Evolutionary conservation across 2,329 filamentous ascomycete genomes (phyloP).

Genomic region (Penicillium sclerotigenum): DNA sequence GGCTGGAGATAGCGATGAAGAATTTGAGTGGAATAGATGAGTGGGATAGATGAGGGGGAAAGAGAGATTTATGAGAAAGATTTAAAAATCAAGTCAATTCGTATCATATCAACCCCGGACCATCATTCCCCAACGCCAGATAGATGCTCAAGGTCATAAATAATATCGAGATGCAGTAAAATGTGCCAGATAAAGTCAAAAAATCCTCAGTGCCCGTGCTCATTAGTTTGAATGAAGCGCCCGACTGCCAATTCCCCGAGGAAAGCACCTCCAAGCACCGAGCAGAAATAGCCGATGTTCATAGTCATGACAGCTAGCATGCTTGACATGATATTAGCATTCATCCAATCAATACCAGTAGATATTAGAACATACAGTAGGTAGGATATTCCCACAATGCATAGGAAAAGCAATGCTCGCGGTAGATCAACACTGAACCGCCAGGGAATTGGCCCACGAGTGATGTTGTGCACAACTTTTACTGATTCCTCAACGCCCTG

Average conservation of each 20-base stretch:
- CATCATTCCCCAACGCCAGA: neutral
- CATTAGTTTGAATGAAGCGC: slow-evolving; percentile 55
- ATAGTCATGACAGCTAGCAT: slow-evolving; percentile 92
- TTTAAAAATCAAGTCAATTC: neutral
- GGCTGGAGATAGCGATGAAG: neutral
- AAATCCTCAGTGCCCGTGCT: slow-evolving; percentile 26
- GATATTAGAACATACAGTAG: slow-evolving; percentile 65
- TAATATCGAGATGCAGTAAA: neutral
- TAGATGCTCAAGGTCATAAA: neutral
- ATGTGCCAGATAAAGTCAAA: neutral
- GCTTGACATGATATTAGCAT: slow-evolving; percentile 45
- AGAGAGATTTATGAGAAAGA: neutral
- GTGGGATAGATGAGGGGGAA: neutral
- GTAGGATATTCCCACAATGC: slow-evolving; percentile 76
- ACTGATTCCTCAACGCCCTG: slow-evolving; percentile 81
- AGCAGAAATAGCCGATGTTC: slow-evolving; percentile 81
- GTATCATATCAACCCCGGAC: neutral
- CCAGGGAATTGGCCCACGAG: slow-evolving; percentile 62
- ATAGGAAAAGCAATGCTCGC: slow-evolving; percentile 66
- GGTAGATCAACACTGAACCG: slow-evolving; percentile 75
- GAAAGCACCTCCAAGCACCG: slow-evolving; percentile 74
- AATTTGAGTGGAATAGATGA: neutral
- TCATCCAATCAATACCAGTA: neutral
- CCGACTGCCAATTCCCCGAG: slow-evolving; percentile 80
- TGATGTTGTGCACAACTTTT: slow-evolving; percentile 63